Evolutionary conservation across 148 eudicot species (phyloP), one percentile per base, ranked within the genome.

Genomic region (Heliosperma pusillum): DNA sequence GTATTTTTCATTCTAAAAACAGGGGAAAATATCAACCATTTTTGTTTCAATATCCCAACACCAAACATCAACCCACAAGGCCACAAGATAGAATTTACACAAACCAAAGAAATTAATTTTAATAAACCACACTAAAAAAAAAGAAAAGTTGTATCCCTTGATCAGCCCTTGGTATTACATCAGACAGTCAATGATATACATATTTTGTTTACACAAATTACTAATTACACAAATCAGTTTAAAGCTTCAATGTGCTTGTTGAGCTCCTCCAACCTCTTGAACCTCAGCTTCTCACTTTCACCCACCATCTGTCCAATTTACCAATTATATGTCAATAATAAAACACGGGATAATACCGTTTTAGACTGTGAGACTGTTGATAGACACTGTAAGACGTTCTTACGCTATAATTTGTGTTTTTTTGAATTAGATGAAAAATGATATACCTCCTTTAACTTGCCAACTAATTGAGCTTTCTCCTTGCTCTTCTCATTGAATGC

Each of bases 181-280:
- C 50, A 69, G 21, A 33, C 66, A 74, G 66, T 81, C 29, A 73
- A 67, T 74, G 55, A 59, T 72, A 66, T 17, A 69, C 13, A 33
- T 19, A 33, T 24, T 45, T 25, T 47, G 61, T 67, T 45, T 53
- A 65, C 21, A 47, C 53, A 12, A 29, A 25, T 42, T 47, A 19
- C 21, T 22, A 42, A 42, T 42, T 42, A 47, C n/a, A 26, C 21
- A 70, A 68, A 42, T 85, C 75, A 84, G 19, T 58, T 59, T 24
- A 86, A 79, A 30, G 84, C 77, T 76, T 87, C 88, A 69, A 88
- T 83, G 80, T 85, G 83, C 75, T 85, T 89, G 88, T 85, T 83
- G 58, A 89, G 86, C 85, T 87, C 92, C 68, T 89, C 92, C 79
- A 89, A 67, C 78, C 85, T 89, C 81, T 78, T 87, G 68, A 83